These are phyloP conservation scores for Candida multigemmis DNA, from an alignment of 805 yeast species.

Conservation along the genomic window DNA sequence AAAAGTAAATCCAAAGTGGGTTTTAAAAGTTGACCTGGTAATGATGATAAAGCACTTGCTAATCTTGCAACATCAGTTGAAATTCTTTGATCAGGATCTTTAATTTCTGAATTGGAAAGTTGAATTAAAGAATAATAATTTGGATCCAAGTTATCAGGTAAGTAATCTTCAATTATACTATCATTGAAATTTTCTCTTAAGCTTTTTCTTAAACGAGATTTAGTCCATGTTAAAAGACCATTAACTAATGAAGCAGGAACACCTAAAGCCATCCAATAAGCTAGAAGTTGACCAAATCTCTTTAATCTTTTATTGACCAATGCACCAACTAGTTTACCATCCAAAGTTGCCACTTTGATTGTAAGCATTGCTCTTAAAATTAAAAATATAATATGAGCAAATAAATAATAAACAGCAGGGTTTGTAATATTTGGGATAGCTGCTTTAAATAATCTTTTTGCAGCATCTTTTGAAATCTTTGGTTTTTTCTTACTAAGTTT, in stretches of 20 bases:
- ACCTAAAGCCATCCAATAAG: conserved; percentile 77
- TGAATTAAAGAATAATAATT: conserved; percentile 69
- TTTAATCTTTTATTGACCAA: conserved; percentile 63
- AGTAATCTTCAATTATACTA: conserved; percentile 56
- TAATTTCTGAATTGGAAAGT: conserved; percentile 39
- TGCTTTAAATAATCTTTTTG: conserved; percentile 18
- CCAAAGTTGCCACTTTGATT: conserved; percentile 75
- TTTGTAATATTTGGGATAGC: conserved; percentile 23
- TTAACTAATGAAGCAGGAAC: conserved; percentile 79
- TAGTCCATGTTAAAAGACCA: conserved; percentile 56
- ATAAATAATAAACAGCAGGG: conserved; percentile 26
- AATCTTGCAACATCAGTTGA: conserved; percentile 74
- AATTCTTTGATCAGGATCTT: conserved; percentile 76
- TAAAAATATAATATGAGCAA: conserved; percentile 49
- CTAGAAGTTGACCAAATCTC: conserved; percentile 52
- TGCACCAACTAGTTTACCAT: conserved; percentile 77
- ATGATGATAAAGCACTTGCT: conserved; percentile 57
- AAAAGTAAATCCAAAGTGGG: conserved; percentile 73
- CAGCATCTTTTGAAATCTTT: conserved; percentile 20
- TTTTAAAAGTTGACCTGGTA: conserved; percentile 77
- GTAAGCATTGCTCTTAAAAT: conserved; percentile 65
- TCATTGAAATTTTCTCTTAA: conserved; percentile 60
- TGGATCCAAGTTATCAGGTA: conserved; percentile 61
- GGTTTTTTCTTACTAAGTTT: conserved; percentile 10
- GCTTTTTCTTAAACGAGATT: conserved; percentile 45